Evolutionary conservation across 139 green algal species (phyloP), one percentile per base, ranked within the genome.

Genomic region (Chlorella sp.): DNA sequence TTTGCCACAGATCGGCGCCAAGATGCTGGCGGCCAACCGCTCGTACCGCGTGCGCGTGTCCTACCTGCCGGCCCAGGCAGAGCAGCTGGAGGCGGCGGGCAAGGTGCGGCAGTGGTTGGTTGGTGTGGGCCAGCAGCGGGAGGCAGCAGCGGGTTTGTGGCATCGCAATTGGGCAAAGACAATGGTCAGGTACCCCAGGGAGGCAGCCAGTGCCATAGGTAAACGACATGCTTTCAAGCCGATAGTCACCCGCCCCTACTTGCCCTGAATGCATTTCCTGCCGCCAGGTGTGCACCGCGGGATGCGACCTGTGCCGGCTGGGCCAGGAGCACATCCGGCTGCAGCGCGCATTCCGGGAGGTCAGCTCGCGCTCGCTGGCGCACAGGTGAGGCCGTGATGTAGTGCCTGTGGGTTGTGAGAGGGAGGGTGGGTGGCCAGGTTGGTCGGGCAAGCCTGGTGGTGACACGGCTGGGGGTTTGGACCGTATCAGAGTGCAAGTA

Each of bases 1-100:
- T 43, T 19, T 73, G 22, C 32, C 30, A 34, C 54, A 82, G 76
- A 70, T 82, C 40, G 90, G 90, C 28, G 82, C 89, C 38, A 51
- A 84, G 9, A 84, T 75, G 40, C 85, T 94, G 82, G 46, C 88
- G 9, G 76, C 72, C 30, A 65, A 76, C 51, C 81, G 69, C 81
- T n/a, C 26, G 69, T 72, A 72, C 69, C 69, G 41, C 16, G 38
- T 41, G 5, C 56, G 72, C 24, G 36, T 81, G 28, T 64, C 51
- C 30, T 73, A 73, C 56, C 56, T 86, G 76, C 76, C 76, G 2
- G 76, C 76, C 9, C 54, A 70, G 76, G 16, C 76, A 2, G 76
- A 82, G 22, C 76, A 82, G 51, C 36, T 82, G 38, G 76, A 58
- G 3, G 76, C 54, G 22, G 76, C 76, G n/a, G 76, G 76, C 51